Evolutionary conservation across 768 basidiomycete genomes (phyloP).

Genomic region (Xerocomus brunneocitrinus): DNA sequence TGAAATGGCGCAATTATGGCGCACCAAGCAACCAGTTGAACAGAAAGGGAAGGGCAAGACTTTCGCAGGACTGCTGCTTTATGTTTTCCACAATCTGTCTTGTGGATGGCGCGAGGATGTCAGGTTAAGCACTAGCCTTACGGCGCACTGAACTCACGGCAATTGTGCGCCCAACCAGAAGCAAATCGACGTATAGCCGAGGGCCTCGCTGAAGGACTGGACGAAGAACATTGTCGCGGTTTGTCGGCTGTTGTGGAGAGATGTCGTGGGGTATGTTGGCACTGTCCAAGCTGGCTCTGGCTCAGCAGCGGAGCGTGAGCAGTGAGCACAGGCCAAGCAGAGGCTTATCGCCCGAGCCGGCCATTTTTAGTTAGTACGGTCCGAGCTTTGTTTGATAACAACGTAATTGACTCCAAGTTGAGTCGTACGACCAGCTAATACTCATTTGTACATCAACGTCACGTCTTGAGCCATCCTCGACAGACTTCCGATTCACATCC

Average conservation of each 20-base stretch:
- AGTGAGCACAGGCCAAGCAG: too few species aligned
- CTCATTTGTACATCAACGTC: conserved; percentile 10
- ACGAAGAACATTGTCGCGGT: conserved; percentile 16
- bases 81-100: conserved; percentile 86
- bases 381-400: too few species aligned
- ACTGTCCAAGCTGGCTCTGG: neutral
- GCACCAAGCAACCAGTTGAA: conserved; percentile 88
- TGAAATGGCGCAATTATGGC: conserved; percentile 22
- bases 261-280: conserved; percentile 15
- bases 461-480: conserved; percentile 30
- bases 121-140: conserved; percentile 6
- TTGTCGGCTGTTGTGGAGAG: neutral
- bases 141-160: conserved; percentile 54
- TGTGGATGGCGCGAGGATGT: neutral
- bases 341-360: too few species aligned
- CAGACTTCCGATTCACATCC: conserved; percentile 35
- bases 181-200: conserved; percentile 67
- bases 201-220: conserved; percentile 48
- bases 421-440: neutral
- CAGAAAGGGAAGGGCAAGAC: conserved; percentile 90
- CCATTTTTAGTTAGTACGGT: too few species aligned
- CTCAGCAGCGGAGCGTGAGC: too few species aligned
- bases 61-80: conserved; percentile 72
- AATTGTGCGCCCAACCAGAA: conserved; percentile 88
- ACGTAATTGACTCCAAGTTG: too few species aligned